Evolutionary conservation across 2,329 filamentous ascomycete genomes (phyloP).

Genomic region (Diaporthe sp.): DNA sequence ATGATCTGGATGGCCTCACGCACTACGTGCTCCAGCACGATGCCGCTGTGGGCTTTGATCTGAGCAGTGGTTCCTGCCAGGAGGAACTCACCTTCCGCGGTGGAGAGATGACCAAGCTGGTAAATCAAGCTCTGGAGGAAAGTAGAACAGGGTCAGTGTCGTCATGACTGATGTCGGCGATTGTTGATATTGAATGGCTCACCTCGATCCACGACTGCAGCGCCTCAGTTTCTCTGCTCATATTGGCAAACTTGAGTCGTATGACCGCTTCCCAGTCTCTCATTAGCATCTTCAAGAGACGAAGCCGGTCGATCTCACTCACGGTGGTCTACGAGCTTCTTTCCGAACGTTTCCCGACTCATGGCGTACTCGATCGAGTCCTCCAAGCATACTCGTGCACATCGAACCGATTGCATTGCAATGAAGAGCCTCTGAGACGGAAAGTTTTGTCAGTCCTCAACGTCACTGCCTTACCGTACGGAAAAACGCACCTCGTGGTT

Average conservation of each 20-base stretch:
- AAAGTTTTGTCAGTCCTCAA: background rate
- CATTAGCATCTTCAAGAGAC: background rate
- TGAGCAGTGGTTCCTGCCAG: slow-evolving; percentile 41
- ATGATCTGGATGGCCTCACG: slow-evolving; percentile 41
- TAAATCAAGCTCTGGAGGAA: slow-evolving; percentile 54
- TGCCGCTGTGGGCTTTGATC: slow-evolving; percentile 41
- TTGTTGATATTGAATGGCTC: background rate
- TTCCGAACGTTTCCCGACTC: slow-evolving; percentile 41
- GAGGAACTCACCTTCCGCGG: slow-evolving; percentile 44
- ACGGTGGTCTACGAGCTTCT: slow-evolving; percentile 38
- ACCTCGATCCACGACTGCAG: slow-evolving; percentile 41
- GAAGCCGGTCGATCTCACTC: background rate
- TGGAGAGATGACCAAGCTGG: slow-evolving; percentile 49
- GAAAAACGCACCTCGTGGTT: slow-evolving; percentile 57
- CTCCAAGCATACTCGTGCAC: slow-evolving; percentile 64
- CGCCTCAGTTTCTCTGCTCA: slow-evolving; percentile 39
- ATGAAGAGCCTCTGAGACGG: slow-evolving; percentile 59
- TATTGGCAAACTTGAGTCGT: slow-evolving; percentile 41
- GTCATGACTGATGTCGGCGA: background rate
- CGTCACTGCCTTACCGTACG: too few relatives aligned
- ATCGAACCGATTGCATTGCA: slow-evolving; percentile 65
- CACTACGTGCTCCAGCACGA: slow-evolving; percentile 38
- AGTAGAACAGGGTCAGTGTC: background rate
- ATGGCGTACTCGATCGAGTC: slow-evolving; percentile 55
- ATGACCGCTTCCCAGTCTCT: slow-evolving; percentile 34